Base-by-base conservation (phyloP, 352 stramenopile genomes). In the Phytopythium cucurbitacearum region DNA sequence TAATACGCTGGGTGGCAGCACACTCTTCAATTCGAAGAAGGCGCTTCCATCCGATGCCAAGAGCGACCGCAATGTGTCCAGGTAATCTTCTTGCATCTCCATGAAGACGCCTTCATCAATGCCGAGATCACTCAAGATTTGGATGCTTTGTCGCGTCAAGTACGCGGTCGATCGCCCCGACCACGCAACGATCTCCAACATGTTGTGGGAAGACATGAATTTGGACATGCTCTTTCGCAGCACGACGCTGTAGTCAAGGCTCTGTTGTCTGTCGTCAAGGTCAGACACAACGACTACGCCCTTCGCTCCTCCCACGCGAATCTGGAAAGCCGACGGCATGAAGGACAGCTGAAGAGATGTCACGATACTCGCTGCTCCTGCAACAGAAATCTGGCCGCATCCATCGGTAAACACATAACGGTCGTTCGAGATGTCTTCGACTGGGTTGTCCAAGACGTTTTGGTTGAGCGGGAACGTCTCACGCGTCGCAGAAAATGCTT, bases 221-320 rank as follows among this genome's bases (percentile, higher is more conserved):
- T 92, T 92, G 4, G 65, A 72, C 80, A 89, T 90, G 40, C 82
- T 92, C 53, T 81, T 62, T 11, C 80, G 79, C 44, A 87, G 52
- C 37, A 69, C 51, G 28, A 83, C 50, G 21, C 67, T 59, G 3
- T 56, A 41, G 36, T 71, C 72, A 39, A 35, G 35, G 16, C 48
- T 56, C 21, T 48, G 16, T 1, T 61, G 40, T 1, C 40, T 11
- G 8, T 69, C 62, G 0, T 21, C 40, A 39, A 67, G 48, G n/a
- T 84, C 60, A 3, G 79, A 90, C 6, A 88, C 64, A 1, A 92
- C 82, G 2, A 92, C 59, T 16, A 90, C 77, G 40, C 82, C 82
- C 63, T 92, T 92, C 11, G 80, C 82, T 28, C 82, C 82, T 49
- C 67, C 77, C 1, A 89, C 51, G 13, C 82, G 82, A 40, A 92